Conservation (phyloP, 805 yeast genomes). For the Saccharomycopsis lassenensis region DNA sequence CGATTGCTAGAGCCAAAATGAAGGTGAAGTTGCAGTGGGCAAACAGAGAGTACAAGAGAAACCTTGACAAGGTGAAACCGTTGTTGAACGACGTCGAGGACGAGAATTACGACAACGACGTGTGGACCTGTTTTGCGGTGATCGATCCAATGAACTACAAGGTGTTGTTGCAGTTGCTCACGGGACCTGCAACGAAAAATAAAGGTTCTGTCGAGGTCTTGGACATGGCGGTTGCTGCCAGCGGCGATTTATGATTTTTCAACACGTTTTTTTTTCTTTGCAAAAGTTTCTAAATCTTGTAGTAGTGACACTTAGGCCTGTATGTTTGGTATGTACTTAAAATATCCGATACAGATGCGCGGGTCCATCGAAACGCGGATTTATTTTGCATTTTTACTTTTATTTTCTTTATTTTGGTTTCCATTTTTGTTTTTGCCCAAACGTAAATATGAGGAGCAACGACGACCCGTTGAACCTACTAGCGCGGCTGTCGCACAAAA, state of each 20-base stretch:
- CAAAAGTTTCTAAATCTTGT: neutral
- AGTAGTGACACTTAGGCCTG: no score
- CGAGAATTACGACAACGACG: conserved; percentile 29
- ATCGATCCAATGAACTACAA: conserved; percentile 83
- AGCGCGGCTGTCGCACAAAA: no score
- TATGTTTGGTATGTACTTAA: no score
- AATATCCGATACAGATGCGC: no score
- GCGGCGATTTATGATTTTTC: conserved; percentile 26
- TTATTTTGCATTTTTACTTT: no score
- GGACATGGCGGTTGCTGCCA: conserved; percentile 80
- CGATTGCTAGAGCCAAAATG: conserved; percentile 93
- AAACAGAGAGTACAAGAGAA: conserved; percentile 38
- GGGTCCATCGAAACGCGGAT: no score
- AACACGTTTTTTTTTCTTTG: neutral
- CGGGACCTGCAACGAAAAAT: conserved; percentile 37
- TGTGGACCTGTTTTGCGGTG: conserved; percentile 49
- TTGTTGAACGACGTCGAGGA: conserved; percentile 33
- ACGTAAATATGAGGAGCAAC: no score
- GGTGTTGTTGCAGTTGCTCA: conserved; percentile 51
- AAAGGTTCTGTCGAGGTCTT: conserved; percentile 70
- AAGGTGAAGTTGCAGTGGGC: conserved; percentile 56
- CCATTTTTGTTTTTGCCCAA: no score
- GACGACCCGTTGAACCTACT: conserved; percentile 6
- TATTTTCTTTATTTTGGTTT: no score
- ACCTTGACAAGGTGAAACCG: conserved; percentile 28